Base-by-base conservation (phyloP, 306 rosid species). In the Urtica urens region DNA sequence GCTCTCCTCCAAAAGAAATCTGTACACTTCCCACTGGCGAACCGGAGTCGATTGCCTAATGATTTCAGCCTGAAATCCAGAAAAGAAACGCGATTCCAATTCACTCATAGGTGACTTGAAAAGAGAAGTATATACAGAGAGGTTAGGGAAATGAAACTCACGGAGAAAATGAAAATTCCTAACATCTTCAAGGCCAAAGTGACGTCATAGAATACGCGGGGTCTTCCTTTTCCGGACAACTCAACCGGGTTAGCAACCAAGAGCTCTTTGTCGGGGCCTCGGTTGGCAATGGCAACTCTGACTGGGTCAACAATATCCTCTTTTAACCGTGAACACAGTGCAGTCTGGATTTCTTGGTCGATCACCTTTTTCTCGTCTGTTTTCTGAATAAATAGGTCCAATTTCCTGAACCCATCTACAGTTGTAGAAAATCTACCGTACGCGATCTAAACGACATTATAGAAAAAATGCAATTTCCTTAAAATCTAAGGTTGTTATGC, bases 201-300 rank as follows among this genome's bases (percentile, higher is more conserved):
- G 30, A 81, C 93, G 61, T 86, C 88, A 10, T 76, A 79, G 69
- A 86, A 86, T 23, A 86, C 96, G 0, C 87, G 86, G n/a, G 96
- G 96, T 52, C 93, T 70, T 63, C 93, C 96, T 55, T 60, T 74
- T 60, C 96, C 96, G 14, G 62, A 71, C 52, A 79, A 51, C 66
- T 86, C 96, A 23, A 74, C 96, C 0, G 96, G 96, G 68, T 86
- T 86, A 19, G 93, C 93, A 40, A 86, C 93, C 47, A 86, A 64
- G 48, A 86, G 83, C 58, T 86, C 93, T 0, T 74, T 74, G 30
- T 86, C 96, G 2, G 96, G 96, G 22, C 96, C 96, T 13, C 82
- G 77, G 66, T 72, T 77, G 38, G 65, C 76, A 37, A 86, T 58
- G 21, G 66, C 77, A 51, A 86, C 96, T 56, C 96, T 62, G 54